Percentiles rank a stretch among this genome's conserved stretches.
Evolutionary conservation across 2,329 filamentous ascomycete genomes (phyloP).

Genomic region (Thelonectria rubi): DNA sequence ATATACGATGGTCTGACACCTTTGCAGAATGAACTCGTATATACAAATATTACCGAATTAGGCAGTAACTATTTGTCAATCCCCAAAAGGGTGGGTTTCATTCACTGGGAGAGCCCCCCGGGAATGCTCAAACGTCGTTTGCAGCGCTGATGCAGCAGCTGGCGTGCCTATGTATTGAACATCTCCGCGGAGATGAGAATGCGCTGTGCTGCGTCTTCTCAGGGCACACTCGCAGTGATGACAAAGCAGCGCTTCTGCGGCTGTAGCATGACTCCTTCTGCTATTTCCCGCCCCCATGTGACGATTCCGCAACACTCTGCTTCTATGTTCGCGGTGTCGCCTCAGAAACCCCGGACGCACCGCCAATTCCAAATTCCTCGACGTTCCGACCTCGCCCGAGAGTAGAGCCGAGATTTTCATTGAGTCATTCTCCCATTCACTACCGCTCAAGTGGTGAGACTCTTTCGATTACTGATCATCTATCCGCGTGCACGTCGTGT

Average conservation of each 20-base stretch:
- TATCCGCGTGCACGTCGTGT: background rate
- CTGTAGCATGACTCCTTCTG: background rate
- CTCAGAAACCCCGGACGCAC: background rate
- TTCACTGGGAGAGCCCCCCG: too few relatives aligned
- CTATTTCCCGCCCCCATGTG: background rate
- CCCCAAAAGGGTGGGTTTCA: too few relatives aligned
- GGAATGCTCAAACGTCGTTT: too few relatives aligned
- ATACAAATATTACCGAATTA: background rate
- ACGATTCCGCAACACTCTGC: background rate
- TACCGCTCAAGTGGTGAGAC: background rate
- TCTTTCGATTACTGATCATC: background rate
- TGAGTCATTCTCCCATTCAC: background rate
- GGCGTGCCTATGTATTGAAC: background rate
- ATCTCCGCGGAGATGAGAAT: background rate
- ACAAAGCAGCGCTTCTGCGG: background rate
- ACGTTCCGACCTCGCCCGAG: background rate
- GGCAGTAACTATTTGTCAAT: background rate
- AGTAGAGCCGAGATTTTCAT: background rate
- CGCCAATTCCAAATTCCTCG: background rate
- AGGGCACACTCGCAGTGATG: background rate
- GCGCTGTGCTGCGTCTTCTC: background rate
- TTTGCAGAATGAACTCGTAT: background rate
- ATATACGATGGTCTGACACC: background rate
- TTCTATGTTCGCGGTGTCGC: background rate
- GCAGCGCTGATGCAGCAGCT: background rate